phyloP scores from a whole-genome alignment of 2,329 filamentous ascomycete species.

The Aspergillus pseudoterreus region DNA sequence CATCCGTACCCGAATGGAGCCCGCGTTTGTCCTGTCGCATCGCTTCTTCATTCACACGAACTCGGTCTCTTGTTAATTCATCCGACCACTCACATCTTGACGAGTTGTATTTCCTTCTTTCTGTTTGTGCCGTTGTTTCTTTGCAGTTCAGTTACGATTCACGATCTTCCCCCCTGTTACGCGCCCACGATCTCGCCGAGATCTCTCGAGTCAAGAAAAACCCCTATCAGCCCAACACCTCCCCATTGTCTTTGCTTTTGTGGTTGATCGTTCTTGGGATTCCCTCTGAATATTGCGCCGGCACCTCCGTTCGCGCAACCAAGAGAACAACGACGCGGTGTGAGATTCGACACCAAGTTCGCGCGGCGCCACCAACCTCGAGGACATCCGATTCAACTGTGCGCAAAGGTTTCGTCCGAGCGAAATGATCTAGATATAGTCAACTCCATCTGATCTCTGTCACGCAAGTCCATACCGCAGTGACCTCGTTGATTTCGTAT shows the following conservation, averaged over 20 bases:
- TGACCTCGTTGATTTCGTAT: neutral
- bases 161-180: conserved; percentile 13
- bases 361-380: conserved; percentile 1
- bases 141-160: conserved; percentile 18
- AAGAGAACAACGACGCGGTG: conserved; percentile 1
- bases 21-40: conserved; percentile 11
- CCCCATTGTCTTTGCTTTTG: no score
- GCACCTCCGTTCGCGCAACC: conserved; percentile 6
- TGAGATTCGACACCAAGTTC: conserved; percentile 2
- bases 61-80: conserved; percentile 15
- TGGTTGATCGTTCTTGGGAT: no score
- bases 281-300: no score
- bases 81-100: conserved; percentile 23
- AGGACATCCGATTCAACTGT: neutral
- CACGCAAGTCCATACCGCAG: conserved; percentile 5
- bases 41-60: conserved; percentile 18
- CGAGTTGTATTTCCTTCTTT: conserved; percentile 17
- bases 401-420: conserved; percentile 3
- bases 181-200: conserved; percentile 8
- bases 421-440: conserved; percentile 16
- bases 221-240: no score
- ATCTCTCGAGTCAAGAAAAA: conserved; percentile 8
- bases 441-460: neutral
- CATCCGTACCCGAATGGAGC: conserved; percentile 11
- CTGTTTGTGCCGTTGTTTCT: conserved; percentile 5